Evolutionary conservation across 2,329 filamentous ascomycete genomes (phyloP), one percentile per base, ranked within the genome.

Genomic region (Clonostachys sp.): DNA sequence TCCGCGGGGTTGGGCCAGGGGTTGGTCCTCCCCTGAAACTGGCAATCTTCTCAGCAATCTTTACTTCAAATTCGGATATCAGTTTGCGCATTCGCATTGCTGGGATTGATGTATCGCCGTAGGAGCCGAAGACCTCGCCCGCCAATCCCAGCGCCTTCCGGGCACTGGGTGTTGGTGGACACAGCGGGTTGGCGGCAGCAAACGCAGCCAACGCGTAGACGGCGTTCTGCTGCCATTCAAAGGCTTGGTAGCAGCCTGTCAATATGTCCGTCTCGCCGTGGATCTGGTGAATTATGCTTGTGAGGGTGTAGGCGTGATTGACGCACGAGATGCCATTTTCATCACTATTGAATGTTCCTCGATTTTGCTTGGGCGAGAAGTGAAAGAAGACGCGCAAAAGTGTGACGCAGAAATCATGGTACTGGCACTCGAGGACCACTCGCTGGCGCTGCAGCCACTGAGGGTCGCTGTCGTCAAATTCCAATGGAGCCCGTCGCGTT

Each of bases 121-220:
- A 30, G 24, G 24, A 30, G 8, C 24, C 42, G 18, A 47, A 47
- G 10, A 45, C 39, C 14, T 34, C 35, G 5, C 38, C 34, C 10
- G 47, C 47, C 7, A 34, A 20, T 6, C 12, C 14, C 13, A 48
- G 38, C 10, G 42, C 42, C 35, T 42, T 45, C n/a, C 47, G 13
- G 12, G 47, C 47, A 2, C 13, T n/a, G 7, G 17, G 41, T 12
- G 41, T 40, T 12, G 42, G 16, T 24, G 36, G 16, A 12, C 35
- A 41, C 5, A 41, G 24, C n/a, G 47, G 47, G 47, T 48, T 45
- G 10, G 35, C 47, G 5, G 30, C 18, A 20, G 42, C 42, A 34
- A 48, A 48, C 16, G 35, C 47, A n/a, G 47, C 47, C 41, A 48
- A 34, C 24, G 47, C 43, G 38, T 41, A 48, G 30, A 30, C 30